phyloP scores from a whole-genome alignment of 257 asterid genomes.

The Cynanchum wilfordii region DNA sequence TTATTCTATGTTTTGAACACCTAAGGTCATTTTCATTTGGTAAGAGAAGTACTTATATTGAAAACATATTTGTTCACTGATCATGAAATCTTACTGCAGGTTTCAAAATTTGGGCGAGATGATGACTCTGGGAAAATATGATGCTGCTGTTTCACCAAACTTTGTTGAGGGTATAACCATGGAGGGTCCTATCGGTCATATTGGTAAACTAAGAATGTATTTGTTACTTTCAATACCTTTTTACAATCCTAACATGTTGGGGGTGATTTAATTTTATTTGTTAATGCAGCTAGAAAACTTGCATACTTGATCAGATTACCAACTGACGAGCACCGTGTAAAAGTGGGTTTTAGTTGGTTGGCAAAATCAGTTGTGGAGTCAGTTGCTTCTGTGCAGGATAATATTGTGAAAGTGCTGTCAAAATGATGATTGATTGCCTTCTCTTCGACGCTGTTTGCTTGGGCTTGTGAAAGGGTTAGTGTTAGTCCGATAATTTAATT shows the following conservation, averaged over 20 bases:
- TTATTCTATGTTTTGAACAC: not conserved
- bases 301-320: constrained; percentile 86
- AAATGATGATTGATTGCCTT: constrained; percentile 22
- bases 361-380: constrained; percentile 75
- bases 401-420: constrained; percentile 53
- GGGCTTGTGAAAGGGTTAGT: not conserved
- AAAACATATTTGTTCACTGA: not conserved
- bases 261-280: not conserved
- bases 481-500: not conserved
- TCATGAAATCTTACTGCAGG: constrained; percentile 31
- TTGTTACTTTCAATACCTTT: not conserved
- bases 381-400: constrained; percentile 61
- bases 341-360: constrained; percentile 93
- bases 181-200: constrained; percentile 87
- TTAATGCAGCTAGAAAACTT: constrained; percentile 73
- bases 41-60: not conserved
- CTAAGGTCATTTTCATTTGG: not conserved
- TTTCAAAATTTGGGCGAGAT: constrained; percentile 94
- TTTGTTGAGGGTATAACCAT: constrained; percentile 73
- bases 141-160: constrained; percentile 86
- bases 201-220: constrained; percentile 46
- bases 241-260: not conserved
- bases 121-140: constrained; percentile 91
- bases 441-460: not conserved
- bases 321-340: constrained; percentile 79